Evolutionary conservation across 352 stramenopile genomes (phyloP).

Genomic region (Phytophthora citricola): DNA sequence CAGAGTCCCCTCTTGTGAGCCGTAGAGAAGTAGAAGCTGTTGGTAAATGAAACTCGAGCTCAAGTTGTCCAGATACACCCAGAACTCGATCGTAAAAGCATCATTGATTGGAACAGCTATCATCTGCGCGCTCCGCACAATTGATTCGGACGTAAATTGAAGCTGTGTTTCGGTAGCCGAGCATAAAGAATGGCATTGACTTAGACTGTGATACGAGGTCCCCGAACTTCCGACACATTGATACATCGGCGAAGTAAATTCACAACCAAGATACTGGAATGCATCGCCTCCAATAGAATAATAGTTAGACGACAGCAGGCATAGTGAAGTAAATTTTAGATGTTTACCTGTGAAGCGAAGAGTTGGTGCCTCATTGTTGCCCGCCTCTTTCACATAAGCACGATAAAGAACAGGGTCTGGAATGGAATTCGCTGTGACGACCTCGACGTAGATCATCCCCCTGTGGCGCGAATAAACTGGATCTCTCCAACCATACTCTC

Average conservation of each 20-base stretch:
- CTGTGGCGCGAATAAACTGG: conserved; percentile 40
- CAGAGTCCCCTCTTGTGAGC: conserved; percentile 23
- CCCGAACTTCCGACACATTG: conserved; percentile 12
- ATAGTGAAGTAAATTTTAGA: not conserved
- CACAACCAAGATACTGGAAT: conserved; percentile 45
- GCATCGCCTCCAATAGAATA: conserved; percentile 26
- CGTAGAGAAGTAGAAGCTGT: conserved; percentile 48
- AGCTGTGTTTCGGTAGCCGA: conserved; percentile 40
- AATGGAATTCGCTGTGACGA: conserved; percentile 5
- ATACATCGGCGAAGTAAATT: conserved; percentile 35
- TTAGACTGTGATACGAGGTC: conserved; percentile 12
- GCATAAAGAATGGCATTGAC: conserved; percentile 39
- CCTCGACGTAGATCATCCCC: conserved; percentile 45
- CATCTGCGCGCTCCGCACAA: conserved; percentile 34
- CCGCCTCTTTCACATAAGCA: conserved; percentile 35
- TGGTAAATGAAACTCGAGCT: conserved; percentile 1
- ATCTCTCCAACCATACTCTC: conserved; percentile 27
- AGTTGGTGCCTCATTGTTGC: conserved; percentile 5
- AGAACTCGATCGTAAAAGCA: conserved; percentile 54
- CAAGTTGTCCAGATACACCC: conserved; percentile 34
- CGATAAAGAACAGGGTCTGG: conserved; percentile 37
- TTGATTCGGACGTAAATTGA: conserved; percentile 33
- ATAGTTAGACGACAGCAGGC: not conserved
- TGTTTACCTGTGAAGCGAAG: conserved; percentile 47
- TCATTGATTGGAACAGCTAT: conserved; percentile 27